phyloP scores from a whole-genome alignment of 352 stramenopile species.

The Phytopythium ostracodes region DNA sequence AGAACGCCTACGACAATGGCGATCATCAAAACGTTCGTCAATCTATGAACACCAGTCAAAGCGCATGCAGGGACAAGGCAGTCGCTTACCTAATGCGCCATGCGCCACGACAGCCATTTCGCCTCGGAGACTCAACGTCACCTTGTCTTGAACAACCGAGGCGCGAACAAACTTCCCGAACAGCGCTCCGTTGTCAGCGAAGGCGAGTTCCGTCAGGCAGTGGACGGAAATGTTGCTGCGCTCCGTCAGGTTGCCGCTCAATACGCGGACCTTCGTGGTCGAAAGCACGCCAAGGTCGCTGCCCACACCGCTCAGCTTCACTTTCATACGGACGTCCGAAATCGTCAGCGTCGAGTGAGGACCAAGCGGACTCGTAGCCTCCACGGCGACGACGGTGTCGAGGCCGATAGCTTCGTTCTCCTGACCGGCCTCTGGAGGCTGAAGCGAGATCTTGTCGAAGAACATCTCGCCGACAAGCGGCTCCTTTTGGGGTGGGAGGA shows the following conservation, averaged over 20 bases:
- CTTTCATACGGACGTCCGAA: slow-evolving; percentile 54
- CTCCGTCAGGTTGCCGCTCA: slow-evolving; percentile 47
- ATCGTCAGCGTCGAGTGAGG: slow-evolving; percentile 53
- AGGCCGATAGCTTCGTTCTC: slow-evolving; percentile 46
- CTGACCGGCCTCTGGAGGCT: slow-evolving; percentile 31
- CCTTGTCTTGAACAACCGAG: slow-evolving; percentile 44
- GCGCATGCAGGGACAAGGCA: neutral
- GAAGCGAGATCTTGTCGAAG: slow-evolving; percentile 52
- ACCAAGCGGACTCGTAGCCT: slow-evolving; percentile 62
- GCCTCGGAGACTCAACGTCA: slow-evolving; percentile 47
- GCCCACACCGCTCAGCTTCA: slow-evolving; percentile 41
- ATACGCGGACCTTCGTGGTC: slow-evolving; percentile 48
- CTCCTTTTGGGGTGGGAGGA: slow-evolving; percentile 54
- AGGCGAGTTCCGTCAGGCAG: slow-evolving; percentile 40
- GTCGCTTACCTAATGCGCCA: slow-evolving; percentile 53
- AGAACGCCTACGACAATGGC: slow-evolving; percentile 31
- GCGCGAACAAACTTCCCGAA: slow-evolving; percentile 73
- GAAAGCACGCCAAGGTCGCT: slow-evolving; percentile 41
- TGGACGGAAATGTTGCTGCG: slow-evolving; percentile 73
- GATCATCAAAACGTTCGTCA: neutral
- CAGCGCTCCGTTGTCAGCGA: slow-evolving; percentile 33
- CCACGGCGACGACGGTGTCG: slow-evolving; percentile 53
- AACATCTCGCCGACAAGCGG: slow-evolving; percentile 61
- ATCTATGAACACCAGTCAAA: neutral
- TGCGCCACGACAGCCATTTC: slow-evolving; percentile 55